phyloP scores from a whole-genome alignment of 129 eudicot species.

The Escallonia herrerae region DNA sequence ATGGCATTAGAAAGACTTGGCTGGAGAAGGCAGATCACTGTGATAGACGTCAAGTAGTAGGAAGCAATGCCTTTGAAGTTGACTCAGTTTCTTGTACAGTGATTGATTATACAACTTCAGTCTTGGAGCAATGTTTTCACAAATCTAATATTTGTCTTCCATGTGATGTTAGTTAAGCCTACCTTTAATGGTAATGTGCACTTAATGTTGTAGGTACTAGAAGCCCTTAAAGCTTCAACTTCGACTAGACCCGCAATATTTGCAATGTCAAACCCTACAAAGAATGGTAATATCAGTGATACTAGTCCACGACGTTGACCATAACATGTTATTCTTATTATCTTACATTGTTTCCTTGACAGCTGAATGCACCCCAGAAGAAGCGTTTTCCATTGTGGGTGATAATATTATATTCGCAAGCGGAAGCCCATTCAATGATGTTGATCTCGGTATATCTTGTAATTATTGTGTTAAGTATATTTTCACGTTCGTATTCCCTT shows the following conservation, averaged over 20 bases:
- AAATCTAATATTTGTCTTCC: no score
- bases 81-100: background rate
- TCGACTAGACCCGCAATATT: conserved; percentile 97
- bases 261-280: conserved; percentile 97
- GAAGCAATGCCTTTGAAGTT: background rate
- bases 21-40: background rate
- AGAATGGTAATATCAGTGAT: conserved; percentile 47
- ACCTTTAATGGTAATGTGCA: background rate
- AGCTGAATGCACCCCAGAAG: conserved; percentile 94
- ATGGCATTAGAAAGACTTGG: background rate
- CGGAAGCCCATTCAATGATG: conserved; percentile 84
- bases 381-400: conserved; percentile 84
- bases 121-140: background rate
- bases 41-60: background rate
- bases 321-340: background rate
- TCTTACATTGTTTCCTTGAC: conserved; percentile 18
- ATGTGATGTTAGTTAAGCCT: background rate
- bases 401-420: conserved; percentile 78
- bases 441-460: conserved; percentile 70
- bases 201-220: conserved; percentile 54
- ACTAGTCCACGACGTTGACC: conserved; percentile 5
- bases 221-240: conserved; percentile 86
- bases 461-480: background rate
- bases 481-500: background rate
- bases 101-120: background rate